Percentiles rank a stretch among this genome's conserved stretches.
Conservation (phyloP, 805 yeast genomes). For the Lachancea fermentati region DNA sequence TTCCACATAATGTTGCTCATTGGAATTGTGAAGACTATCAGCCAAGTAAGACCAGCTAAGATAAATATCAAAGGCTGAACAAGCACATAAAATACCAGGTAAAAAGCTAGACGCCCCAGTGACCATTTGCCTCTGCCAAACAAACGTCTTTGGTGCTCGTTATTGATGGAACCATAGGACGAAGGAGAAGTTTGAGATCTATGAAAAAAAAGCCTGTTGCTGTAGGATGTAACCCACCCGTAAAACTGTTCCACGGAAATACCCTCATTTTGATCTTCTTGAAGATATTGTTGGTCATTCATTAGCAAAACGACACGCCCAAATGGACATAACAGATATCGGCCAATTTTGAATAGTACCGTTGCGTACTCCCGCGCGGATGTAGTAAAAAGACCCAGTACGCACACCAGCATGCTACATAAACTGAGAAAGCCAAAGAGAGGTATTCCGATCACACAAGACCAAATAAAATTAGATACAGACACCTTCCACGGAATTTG, state of each 20-base stretch:
- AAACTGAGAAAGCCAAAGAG: slow-evolving; percentile 43
- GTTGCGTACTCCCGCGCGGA: slow-evolving; percentile 59
- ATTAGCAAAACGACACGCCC: slow-evolving; percentile 79
- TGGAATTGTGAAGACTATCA: slow-evolving; percentile 83
- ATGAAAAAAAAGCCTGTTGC: slow-evolving; percentile 70
- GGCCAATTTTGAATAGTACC: slow-evolving; percentile 55
- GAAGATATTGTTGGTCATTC: slow-evolving; percentile 72
- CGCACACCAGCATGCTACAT: slow-evolving; percentile 38
- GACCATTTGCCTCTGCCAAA: slow-evolving; percentile 95
- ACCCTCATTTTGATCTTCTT: slow-evolving; percentile 88
- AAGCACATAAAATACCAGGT: slow-evolving; percentile 58
- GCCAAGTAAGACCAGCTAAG: slow-evolving; percentile 65
- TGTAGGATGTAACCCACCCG: slow-evolving; percentile 75
- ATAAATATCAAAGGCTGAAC: slow-evolving; percentile 60
- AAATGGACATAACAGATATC: slow-evolving; percentile 78
- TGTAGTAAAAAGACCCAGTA: slow-evolving; percentile 38
- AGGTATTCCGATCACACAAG: slow-evolving; percentile 62
- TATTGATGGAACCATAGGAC: slow-evolving; percentile 27
- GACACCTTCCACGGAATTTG: slow-evolving; percentile 56
- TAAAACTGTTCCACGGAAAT: slow-evolving; percentile 78
- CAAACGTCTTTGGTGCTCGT: slow-evolving; percentile 43
- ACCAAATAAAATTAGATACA: slow-evolving; percentile 70
- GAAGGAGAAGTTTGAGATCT: slow-evolving; percentile 10
- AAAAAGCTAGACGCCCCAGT: slow-evolving; percentile 73
- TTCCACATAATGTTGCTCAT: slow-evolving; percentile 77